Evolutionary conservation across 352 stramenopile species (phyloP).

Genomic region (Hyaloperonospora arabidopsidis): DNA sequence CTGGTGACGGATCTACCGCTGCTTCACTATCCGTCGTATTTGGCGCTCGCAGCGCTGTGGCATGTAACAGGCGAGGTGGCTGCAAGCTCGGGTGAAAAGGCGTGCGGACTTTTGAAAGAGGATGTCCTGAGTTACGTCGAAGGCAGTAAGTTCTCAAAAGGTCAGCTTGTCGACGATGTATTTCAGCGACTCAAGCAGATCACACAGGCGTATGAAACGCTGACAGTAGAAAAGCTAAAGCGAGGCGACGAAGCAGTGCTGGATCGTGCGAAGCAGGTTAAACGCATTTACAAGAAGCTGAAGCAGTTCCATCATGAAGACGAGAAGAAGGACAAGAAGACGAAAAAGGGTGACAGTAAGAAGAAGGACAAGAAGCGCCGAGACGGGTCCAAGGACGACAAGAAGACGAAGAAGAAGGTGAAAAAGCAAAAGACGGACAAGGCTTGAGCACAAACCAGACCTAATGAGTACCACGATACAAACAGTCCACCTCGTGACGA

Average conservation of each 20-base stretch:
- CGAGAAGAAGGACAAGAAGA: conserved; percentile 40
- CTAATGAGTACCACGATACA: not conserved
- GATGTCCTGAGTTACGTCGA: conserved; percentile 58
- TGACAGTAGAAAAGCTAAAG: conserved; percentile 34
- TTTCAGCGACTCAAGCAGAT: conserved; percentile 32
- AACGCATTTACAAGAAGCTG: conserved; percentile 84
- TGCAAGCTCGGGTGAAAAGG: conserved; percentile 24
- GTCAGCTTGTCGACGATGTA: conserved; percentile 35
- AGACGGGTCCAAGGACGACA: conserved; percentile 51
- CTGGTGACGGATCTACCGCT: conserved; percentile 69
- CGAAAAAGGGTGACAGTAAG: conserved; percentile 56
- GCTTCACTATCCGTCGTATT: conserved; percentile 50
- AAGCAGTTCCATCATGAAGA: conserved; percentile 73
- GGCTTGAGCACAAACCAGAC: conserved; percentile 4
- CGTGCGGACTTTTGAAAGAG: conserved; percentile 25
- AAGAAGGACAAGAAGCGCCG: conserved; percentile 73
- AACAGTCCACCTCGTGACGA: not conserved
- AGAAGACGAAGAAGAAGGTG: conserved; percentile 39
- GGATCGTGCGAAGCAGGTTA: conserved; percentile 56
- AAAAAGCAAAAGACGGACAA: conserved; percentile 57
- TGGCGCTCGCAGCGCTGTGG: conserved; percentile 59
- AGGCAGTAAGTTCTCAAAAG: conserved; percentile 62
- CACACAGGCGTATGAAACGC: conserved; percentile 22
- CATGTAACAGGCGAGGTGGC: conserved; percentile 51
- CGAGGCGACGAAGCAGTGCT: conserved; percentile 31